These are phyloP conservation scores for Keqinozyma sinolaborantium DNA, from an alignment of 1,139 yeast species.

Conservation along the genomic window DNA sequence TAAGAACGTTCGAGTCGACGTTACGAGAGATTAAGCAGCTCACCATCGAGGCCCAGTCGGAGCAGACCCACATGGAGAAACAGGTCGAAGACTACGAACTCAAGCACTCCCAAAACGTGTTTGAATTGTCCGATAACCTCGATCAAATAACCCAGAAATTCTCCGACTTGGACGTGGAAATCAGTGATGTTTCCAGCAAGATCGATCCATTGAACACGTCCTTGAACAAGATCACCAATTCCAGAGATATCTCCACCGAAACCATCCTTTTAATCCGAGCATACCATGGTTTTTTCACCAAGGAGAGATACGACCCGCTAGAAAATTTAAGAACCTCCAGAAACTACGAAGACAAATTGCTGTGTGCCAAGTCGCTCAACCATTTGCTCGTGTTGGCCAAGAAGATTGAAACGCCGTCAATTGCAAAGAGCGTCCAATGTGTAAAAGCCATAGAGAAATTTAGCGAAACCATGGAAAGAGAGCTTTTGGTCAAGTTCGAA, in stretches of 20 bases:
- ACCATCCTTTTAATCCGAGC: slow-evolving; percentile 74
- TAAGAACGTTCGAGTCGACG: slow-evolving; percentile 87
- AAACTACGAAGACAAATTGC: slow-evolving; percentile 48
- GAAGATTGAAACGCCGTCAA: slow-evolving; percentile 52
- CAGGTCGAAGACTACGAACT: slow-evolving; percentile 64
- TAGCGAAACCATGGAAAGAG: slow-evolving; percentile 74
- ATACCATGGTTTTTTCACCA: slow-evolving; percentile 69
- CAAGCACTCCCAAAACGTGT: slow-evolving; percentile 64
- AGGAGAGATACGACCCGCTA: slow-evolving; percentile 61
- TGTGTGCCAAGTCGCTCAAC: slow-evolving; percentile 67
- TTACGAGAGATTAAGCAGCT: slow-evolving; percentile 65
- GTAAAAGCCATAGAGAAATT: slow-evolving; percentile 61
- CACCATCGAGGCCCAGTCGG: slow-evolving; percentile 48
- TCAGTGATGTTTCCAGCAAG: slow-evolving; percentile 56
- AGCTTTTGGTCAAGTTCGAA: slow-evolving; percentile 56
- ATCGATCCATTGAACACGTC: slow-evolving; percentile 76
- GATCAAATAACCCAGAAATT: slow-evolving; percentile 44
- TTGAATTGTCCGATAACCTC: slow-evolving; percentile 51
- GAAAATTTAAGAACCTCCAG: slow-evolving; percentile 44
- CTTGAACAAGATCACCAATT: slow-evolving; percentile 69
- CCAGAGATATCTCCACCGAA: slow-evolving; percentile 71
- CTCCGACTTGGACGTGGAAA: slow-evolving; percentile 54
- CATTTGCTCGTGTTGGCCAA: slow-evolving; percentile 62
- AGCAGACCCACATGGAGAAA: slow-evolving; percentile 46
- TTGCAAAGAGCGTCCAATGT: slow-evolving; percentile 48